phyloP scores from a whole-genome alignment of 805 yeast genomes.

The Ogataea chonburiensis region DNA sequence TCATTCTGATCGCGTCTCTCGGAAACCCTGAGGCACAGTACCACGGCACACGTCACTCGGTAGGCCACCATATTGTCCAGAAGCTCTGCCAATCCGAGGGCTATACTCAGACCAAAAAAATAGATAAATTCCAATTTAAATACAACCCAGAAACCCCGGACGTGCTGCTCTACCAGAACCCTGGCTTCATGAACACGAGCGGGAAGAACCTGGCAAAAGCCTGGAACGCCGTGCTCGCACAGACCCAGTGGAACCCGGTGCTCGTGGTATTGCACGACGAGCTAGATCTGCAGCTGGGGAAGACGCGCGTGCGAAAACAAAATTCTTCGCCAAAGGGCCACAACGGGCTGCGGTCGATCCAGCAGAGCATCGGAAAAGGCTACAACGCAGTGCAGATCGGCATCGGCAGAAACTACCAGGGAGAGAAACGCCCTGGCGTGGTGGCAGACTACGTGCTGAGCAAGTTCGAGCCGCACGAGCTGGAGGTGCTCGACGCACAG shows the following conservation, averaged over 20 bases:
- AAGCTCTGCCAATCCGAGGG: slow-evolving; percentile 21
- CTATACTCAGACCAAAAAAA: slow-evolving; percentile 14
- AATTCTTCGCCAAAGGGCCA: slow-evolving; percentile 75
- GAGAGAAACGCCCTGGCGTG: slow-evolving; percentile 35
- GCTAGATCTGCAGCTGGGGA: slow-evolving; percentile 63
- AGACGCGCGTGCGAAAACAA: slow-evolving; percentile 57
- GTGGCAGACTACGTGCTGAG: slow-evolving; percentile 67
- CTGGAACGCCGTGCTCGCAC: slow-evolving; percentile 41
- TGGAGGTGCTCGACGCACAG: slow-evolving; percentile 37
- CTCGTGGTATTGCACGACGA: slow-evolving; percentile 79
- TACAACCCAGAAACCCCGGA: slow-evolving; percentile 24
- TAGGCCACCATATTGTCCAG: slow-evolving; percentile 62
- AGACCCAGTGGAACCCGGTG: slow-evolving; percentile 33
- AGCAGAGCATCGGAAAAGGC: slow-evolving; percentile 42
- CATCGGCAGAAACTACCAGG: slow-evolving; percentile 61
- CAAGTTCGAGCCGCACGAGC: slow-evolving; percentile 48
- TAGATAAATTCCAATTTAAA: slow-evolving; percentile 28
- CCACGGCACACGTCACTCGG: slow-evolving; percentile 69
- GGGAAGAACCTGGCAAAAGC: slow-evolving; percentile 55
- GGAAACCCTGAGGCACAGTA: slow-evolving; percentile 77
- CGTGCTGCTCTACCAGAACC: slow-evolving; percentile 49
- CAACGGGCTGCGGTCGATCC: slow-evolving; percentile 72
- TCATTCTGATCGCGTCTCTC: slow-evolving; percentile 48
- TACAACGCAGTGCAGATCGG: slow-evolving; percentile 76
- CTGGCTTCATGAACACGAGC: slow-evolving; percentile 66